These are phyloP conservation scores for Achaetomiella virescens DNA, from an alignment of 495 filamentous ascomycete genomes.

Conservation along the genomic window DNA sequence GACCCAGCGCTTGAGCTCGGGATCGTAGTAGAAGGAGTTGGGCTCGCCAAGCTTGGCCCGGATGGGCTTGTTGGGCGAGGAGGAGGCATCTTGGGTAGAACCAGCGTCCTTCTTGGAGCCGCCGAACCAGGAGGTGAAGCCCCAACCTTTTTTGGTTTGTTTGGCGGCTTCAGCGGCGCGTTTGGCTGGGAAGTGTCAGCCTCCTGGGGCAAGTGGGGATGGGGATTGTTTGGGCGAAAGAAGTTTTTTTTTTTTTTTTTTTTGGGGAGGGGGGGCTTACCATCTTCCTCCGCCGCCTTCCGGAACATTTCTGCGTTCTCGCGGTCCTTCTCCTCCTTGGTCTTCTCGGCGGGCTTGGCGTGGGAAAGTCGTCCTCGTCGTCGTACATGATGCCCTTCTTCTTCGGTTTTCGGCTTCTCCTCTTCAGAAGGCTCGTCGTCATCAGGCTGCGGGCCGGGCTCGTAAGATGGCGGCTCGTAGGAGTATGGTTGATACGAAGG, in stretches of 20 bases:
- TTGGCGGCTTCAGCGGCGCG: slow-evolving; percentile 36
- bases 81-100: slow-evolving; percentile 15
- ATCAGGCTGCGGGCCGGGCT: slow-evolving; percentile 44
- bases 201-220: slow-evolving; percentile 14
- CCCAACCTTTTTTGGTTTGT: slow-evolving; percentile 69
- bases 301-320: slow-evolving; percentile 73
- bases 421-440: slow-evolving; percentile 35
- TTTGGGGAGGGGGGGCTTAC: slow-evolving; percentile 30
- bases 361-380: slow-evolving; percentile 56
- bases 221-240: too few species aligned
- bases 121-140: slow-evolving; percentile 75
- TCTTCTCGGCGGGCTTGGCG: slow-evolving; percentile 36
- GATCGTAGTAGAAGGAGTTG: slow-evolving; percentile 87
- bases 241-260: too few species aligned
- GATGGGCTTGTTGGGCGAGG: slow-evolving; percentile 66
- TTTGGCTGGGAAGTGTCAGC: slow-evolving; percentile 28
- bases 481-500: slow-evolving; percentile 45
- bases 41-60: slow-evolving; percentile 93
- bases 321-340: slow-evolving; percentile 52
- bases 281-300: slow-evolving; percentile 81
- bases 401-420: slow-evolving; percentile 50
- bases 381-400: slow-evolving; percentile 78
- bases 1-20: slow-evolving; percentile 92
- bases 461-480: slow-evolving; percentile 52
- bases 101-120: slow-evolving; percentile 59